phyloP scores from a whole-genome alignment of 306 rosid species.

The Gastrolobium bilobum region DNA sequence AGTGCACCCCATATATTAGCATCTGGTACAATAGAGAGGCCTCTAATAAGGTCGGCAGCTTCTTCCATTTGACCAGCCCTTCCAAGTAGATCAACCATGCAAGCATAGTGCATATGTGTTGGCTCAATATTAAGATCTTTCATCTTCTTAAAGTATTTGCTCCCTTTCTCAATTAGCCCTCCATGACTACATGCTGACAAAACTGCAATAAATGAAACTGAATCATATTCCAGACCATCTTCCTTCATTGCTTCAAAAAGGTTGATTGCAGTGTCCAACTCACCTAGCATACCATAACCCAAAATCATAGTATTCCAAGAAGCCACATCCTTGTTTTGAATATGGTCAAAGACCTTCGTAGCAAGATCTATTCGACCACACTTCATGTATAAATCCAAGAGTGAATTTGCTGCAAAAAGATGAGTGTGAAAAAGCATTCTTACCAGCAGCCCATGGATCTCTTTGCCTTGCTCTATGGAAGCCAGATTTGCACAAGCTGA shows the following conservation, averaged over 20 bases:
- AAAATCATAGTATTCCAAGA: slow-evolving; percentile 98
- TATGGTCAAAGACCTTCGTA: slow-evolving; percentile 69
- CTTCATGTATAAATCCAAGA: slow-evolving; percentile 86
- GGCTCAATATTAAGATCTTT: slow-evolving; percentile 65
- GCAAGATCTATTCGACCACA: slow-evolving; percentile 84
- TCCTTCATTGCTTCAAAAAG: slow-evolving; percentile 79
- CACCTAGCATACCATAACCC: slow-evolving; percentile 91
- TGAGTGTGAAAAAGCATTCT: slow-evolving; percentile 66
- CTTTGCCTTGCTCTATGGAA: slow-evolving; percentile 80
- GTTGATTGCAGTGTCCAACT: slow-evolving; percentile 70
- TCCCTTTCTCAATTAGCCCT: slow-evolving; percentile 78
- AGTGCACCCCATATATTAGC: slow-evolving; percentile 91
- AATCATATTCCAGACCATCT: slow-evolving; percentile 70
- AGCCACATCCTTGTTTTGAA: slow-evolving; percentile 72
- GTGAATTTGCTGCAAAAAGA: slow-evolving; percentile 77
- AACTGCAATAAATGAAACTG: slow-evolving; percentile 86
- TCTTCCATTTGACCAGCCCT: slow-evolving; percentile 85
- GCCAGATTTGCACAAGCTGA: slow-evolving; percentile 88
- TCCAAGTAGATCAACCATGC: slow-evolving; percentile 92
- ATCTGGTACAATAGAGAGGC: slow-evolving; percentile 70
- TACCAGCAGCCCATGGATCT: slow-evolving; percentile 73
- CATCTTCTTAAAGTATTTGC: slow-evolving; percentile 71
- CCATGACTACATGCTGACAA: slow-evolving; percentile 94
- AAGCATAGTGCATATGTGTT: slow-evolving; percentile 81
- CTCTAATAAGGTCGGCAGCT: slow-evolving; percentile 72